Base-by-base conservation (phyloP, 78 protist genomes). In the Dictyostelium firmibasis region DNA sequence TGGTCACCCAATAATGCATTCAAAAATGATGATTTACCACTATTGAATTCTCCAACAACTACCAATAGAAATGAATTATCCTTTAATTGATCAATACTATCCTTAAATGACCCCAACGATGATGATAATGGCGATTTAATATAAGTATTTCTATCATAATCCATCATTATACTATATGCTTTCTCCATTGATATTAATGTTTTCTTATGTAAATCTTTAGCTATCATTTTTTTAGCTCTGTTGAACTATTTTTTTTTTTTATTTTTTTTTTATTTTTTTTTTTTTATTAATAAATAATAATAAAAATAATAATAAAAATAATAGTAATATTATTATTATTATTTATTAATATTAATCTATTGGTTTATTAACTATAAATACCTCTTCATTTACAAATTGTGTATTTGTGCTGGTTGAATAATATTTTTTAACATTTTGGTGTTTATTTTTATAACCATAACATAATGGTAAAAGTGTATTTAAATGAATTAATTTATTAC, bases 1-100 rank as follows among this genome's bases (percentile, higher is more conserved):
- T 44, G 20, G 25, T 91, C 57, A 16, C 97, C 97, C 1, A 96
- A 50, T 76, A 96, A 38, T 69, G 97, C 96, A 64, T 96, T 96
- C 16, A 96, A 60, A 82, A 96, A 96, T 50, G 97, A 87, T 23
- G 88, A 70, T 79, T 96, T 96, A 7, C 97, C 97, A 81, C 96
- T 89, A 60, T 96, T 96, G 44, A 96, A 96, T 35, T 96, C 97
- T 16, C 97, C 97, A 18, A 96, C 96, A 0, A 96, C 91, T 1
- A 93, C 96, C 84, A 96, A 88, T 44, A 96, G 57, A 77, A 96
- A 96, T n/a, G 91, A 62, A 20, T 70, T 50, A 41, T 96, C 97
- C 29, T 95, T 81, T 35, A 95, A 35, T 60, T 88, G 95, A 29
- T 86, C 93, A 2, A 83, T 41, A 4, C 62, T 57, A 14, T 85